phyloP scores from a whole-genome alignment of 2,329 filamentous ascomycete genomes.

The Alternaria atra region DNA sequence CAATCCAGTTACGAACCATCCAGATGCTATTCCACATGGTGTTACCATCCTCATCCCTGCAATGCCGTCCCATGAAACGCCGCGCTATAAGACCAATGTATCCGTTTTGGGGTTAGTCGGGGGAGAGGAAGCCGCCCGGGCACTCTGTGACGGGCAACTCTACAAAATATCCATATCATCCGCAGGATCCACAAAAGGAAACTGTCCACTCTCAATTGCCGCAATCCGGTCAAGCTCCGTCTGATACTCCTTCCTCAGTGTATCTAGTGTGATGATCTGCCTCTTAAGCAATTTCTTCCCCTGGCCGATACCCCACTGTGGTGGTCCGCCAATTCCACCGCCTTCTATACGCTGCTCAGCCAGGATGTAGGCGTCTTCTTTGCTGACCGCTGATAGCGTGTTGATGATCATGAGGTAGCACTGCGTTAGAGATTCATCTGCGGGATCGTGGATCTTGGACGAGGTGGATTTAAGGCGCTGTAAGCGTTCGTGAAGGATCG shows the following conservation, averaged over 20 bases:
- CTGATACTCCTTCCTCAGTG: constrained; percentile 89
- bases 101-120: no score
- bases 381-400: constrained; percentile 83
- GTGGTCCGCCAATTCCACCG: constrained; percentile 22
- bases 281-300: constrained; percentile 64
- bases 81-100: not conserved
- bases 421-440: constrained; percentile 68
- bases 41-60: not conserved
- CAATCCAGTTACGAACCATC: no score
- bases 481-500: constrained; percentile 65
- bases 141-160: not conserved
- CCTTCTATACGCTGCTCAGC: constrained; percentile 60
- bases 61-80: not conserved
- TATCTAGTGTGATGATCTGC: constrained; percentile 83
- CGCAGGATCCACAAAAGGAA: constrained; percentile 69
- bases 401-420: constrained; percentile 94
- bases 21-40: not conserved
- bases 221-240: constrained; percentile 87
- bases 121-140: no score
- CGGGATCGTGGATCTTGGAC: constrained; percentile 53
- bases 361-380: constrained; percentile 83
- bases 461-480: constrained; percentile 58
- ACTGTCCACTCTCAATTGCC: constrained; percentile 88
- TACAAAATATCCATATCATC: constrained; percentile 52
- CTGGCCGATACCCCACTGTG: constrained; percentile 43